Conservation (phyloP, 129 eudicot species). For the Chrysanthemum seticuspe region DNA sequence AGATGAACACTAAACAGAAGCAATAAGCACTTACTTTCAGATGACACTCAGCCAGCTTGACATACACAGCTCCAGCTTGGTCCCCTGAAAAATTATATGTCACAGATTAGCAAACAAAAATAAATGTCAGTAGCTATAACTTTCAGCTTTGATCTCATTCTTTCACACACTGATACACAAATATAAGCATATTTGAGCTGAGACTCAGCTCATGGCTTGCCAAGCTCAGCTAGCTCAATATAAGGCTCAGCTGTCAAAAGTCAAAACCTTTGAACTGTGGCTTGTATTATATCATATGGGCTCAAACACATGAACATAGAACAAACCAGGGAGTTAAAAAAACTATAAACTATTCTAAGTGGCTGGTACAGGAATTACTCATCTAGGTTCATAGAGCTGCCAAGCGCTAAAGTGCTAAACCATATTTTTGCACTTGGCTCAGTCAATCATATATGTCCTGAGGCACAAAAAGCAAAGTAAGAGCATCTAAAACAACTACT, state of each 20-base stretch:
- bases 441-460: constrained; percentile 3
- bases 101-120: constrained; percentile 18
- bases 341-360: background rate
- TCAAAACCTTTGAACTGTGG: constrained; percentile 4
- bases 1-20: background rate
- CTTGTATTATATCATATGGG: constrained; percentile 12
- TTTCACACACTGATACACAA: background rate
- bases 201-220: constrained; percentile 19
- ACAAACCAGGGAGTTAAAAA: background rate
- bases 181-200: constrained; percentile 4
- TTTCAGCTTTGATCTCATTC: background rate
- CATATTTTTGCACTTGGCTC: constrained; percentile 12
- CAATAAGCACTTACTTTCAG: constrained; percentile 54
- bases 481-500: background rate
- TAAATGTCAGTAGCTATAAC: background rate
- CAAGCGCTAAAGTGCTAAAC: constrained; percentile 23
- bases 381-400: constrained; percentile 14
- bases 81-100: constrained; percentile 69
- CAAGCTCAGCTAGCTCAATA: background rate
- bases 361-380: background rate
- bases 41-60: constrained; percentile 83
- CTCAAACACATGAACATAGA: background rate
- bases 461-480: background rate
- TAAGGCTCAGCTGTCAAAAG: background rate
- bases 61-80: constrained; percentile 85